Conservation (phyloP, 768 basidiomycete species). For the Trametes coccinea region DNA sequence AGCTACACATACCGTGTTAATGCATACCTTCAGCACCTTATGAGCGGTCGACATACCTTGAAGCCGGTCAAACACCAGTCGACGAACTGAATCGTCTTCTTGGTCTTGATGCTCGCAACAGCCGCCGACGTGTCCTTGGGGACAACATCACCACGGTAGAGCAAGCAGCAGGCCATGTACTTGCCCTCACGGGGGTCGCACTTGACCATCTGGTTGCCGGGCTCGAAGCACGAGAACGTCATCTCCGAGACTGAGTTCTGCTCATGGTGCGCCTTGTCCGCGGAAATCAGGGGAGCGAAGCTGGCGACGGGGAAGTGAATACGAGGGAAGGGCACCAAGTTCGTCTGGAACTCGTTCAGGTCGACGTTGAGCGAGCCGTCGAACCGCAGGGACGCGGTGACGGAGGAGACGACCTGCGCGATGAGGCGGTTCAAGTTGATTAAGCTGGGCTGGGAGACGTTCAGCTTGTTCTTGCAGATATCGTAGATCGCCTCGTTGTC, state of each 20-base stretch:
- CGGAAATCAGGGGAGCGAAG: conserved; percentile 93
- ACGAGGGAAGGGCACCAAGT: conserved; percentile 96
- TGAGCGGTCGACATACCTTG: conserved; percentile 50
- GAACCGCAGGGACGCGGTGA: conserved; percentile 96
- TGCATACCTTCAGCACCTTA: no score
- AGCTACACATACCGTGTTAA: conserved; percentile 45
- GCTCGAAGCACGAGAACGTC: conserved; percentile 98
- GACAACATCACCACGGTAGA: conserved; percentile 96
- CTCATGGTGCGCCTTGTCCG: conserved; percentile 93
- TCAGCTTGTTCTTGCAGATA: conserved; percentile 96
- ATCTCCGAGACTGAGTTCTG: conserved; percentile 97
- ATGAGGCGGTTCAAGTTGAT: conserved; percentile 94
- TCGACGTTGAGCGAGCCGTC: conserved; percentile 98
- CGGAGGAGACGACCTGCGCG: conserved; percentile 97
- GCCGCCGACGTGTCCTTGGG: conserved; percentile 95
- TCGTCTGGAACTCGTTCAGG: conserved; percentile 98
- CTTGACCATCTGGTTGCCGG: conserved; percentile 95
- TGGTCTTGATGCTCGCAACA: conserved; percentile 93
- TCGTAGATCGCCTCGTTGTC: conserved; percentile 99
- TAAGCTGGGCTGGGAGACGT: conserved; percentile 84
- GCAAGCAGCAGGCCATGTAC: conserved; percentile 94
- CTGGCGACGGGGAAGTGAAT: conserved; percentile 99
- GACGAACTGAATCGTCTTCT: conserved; percentile 96
- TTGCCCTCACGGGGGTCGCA: conserved; percentile 98
- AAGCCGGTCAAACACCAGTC: conserved; percentile 99